Conservation (phyloP, 2,329 filamentous ascomycete species). For the Alternaria arbusti region DNA sequence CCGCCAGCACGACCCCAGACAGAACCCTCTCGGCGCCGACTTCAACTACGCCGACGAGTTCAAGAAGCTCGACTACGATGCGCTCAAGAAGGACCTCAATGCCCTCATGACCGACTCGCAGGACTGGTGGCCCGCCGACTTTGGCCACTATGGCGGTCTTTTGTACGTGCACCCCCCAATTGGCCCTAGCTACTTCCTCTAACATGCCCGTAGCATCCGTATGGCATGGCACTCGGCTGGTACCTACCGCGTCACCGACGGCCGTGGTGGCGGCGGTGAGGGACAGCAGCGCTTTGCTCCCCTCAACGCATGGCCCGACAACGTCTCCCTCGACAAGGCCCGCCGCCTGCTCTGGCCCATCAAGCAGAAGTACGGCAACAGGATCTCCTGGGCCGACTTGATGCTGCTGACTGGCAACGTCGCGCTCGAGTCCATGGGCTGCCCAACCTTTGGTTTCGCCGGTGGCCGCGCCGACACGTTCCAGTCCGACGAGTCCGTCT, state of each 20-base stretch:
- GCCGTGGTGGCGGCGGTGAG: slow-evolving; percentile 74
- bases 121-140: slow-evolving; percentile 83
- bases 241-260: slow-evolving; percentile 77
- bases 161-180: slow-evolving; percentile 53
- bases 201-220: slow-evolving; percentile 58
- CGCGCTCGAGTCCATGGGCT: slow-evolving; percentile 77
- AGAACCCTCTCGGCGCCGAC: slow-evolving; percentile 68
- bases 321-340: slow-evolving; percentile 79
- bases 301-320: slow-evolving; percentile 83
- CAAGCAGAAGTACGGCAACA: slow-evolving; percentile 84
- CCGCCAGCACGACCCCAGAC: slow-evolving; percentile 69
- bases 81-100: slow-evolving; percentile 75
- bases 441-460: slow-evolving; percentile 75
- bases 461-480: slow-evolving; percentile 75
- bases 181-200: not conserved
- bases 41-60: slow-evolving; percentile 78
- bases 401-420: slow-evolving; percentile 76
- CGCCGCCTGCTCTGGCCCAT: slow-evolving; percentile 80
- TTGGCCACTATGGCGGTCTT: slow-evolving; percentile 80
- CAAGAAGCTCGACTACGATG: slow-evolving; percentile 73
- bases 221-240: slow-evolving; percentile 84
- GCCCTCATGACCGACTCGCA: slow-evolving; percentile 78
- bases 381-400: slow-evolving; percentile 81
- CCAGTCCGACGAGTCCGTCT: slow-evolving; percentile 76
- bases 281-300: slow-evolving; percentile 82